Evolutionary conservation across 1,284 basidiomycete species (phyloP), one percentile per base, ranked within the genome.

Genomic region (Ustilago lituana): DNA sequence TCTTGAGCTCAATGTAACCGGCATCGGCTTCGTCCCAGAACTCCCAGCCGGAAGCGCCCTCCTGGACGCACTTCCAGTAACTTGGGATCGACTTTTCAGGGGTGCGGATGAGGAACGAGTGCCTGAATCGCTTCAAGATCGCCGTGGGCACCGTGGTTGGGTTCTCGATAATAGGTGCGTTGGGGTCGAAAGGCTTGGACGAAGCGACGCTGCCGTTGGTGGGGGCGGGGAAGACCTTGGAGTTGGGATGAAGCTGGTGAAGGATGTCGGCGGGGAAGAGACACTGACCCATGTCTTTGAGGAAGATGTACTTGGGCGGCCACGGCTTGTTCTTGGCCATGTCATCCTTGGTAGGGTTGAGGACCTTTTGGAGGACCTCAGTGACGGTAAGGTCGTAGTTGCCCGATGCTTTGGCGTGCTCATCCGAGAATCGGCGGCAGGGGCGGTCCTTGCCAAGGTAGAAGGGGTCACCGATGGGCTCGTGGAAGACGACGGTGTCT

Each of bases 211-310:
- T 33, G 10, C 14, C 35, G 22, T 46, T 19, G 10, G 49, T 37
- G 3, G 59, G 47, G 12, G 55, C 53, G n/a, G 67, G 72, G 57
- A 75, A 79, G 9, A 75, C 66, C 22, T 64, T 67, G 19, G 78
- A 79, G 19, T 66, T 45, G 2, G 72, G 70, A 41, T 79, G 77
- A 23, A 79, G 63, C 39, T 59, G 62, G 24, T 63, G 56, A 14
- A 79, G 55, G n/a, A 61, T 23, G 5, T 60, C 52, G 44, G 61
- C 62, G 11, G 67, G 49, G 63, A 79, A 76, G 38, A 77, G 57
- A 46, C 74, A 79, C 41, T 77, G 78, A 27, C 77, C 78, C 78
- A 79, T 79, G 38, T 79, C 78, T 58, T 78, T 79, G 57, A 78
- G 69, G 50, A 79, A 79, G 33, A 79, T 39, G 48, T 74, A 78